These are phyloP conservation scores for Chalaropsis thielavioides DNA, from an alignment of 2,329 filamentous ascomycete species.

Conservation along the genomic window DNA sequence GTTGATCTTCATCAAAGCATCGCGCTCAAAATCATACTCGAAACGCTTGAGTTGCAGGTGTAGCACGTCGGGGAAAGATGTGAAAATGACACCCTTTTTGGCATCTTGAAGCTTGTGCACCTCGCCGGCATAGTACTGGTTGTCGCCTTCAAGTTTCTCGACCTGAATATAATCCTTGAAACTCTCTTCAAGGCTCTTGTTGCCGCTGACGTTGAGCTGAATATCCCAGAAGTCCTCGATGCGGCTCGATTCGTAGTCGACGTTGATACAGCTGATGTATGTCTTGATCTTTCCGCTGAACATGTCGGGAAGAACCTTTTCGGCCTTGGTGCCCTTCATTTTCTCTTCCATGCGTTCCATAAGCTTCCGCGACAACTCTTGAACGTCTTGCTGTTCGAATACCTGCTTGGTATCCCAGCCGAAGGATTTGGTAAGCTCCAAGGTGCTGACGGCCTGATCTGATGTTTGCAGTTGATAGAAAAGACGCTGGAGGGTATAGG, in stretches of 20 bases:
- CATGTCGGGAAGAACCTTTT: conserved; percentile 76
- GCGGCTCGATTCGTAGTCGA: conserved; percentile 89
- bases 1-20: conserved; percentile 98
- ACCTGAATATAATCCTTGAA: conserved; percentile 95
- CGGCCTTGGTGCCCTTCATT: conserved; percentile 91
- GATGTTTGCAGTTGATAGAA: conserved; percentile 93
- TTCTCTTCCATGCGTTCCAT: conserved; percentile 96
- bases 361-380: conserved; percentile 87
- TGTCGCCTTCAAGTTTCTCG: conserved; percentile 93
- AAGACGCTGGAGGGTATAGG: conserved; percentile 81
- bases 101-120: conserved; percentile 88
- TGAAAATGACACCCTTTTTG: conserved; percentile 95
- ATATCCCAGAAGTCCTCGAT: conserved; percentile 99
- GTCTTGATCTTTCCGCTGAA: conserved; percentile 98
- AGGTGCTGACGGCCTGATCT: conserved; percentile 68
- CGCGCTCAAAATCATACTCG: conserved; percentile 89
- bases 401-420: conserved; percentile 97
- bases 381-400: conserved; percentile 97
- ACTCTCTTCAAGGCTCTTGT: conserved; percentile 83
- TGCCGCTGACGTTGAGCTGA: conserved; percentile 88
- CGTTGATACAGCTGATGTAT: conserved; percentile 96
- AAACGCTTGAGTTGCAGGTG: conserved; percentile 95
- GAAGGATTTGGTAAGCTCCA: conserved; percentile 89
- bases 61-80: conserved; percentile 82
- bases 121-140: conserved; percentile 90